Conservation (phyloP, 2,329 filamentous ascomycete genomes). For the Teratosphaeriaceae sp. region DNA sequence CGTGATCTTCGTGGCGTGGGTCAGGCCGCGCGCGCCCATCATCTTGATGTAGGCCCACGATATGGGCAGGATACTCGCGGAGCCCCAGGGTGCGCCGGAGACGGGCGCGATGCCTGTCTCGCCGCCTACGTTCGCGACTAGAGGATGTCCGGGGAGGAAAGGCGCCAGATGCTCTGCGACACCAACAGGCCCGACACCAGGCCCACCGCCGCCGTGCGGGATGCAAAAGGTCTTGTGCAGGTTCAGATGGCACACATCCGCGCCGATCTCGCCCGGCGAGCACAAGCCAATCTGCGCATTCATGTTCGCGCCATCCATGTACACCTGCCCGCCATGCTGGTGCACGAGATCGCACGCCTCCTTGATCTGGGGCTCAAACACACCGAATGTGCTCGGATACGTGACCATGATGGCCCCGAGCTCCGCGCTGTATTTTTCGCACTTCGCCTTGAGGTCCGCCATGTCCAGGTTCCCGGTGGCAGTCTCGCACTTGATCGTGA, state of each 20-base stretch:
- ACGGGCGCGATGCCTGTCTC: conserved; percentile 61
- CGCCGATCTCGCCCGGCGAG: conserved; percentile 89
- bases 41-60: conserved; percentile 93
- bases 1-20: conserved; percentile 83
- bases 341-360: conserved; percentile 81
- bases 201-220: conserved; percentile 88
- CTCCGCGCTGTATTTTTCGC: conserved; percentile 76
- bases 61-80: conserved; percentile 87
- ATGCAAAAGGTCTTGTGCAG: conserved; percentile 99
- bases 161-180: conserved; percentile 74
- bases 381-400: conserved; percentile 90
- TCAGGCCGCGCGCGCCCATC: conserved; percentile 80
- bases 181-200: conserved; percentile 88
- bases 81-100: conserved; percentile 77
- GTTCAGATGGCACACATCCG: conserved; percentile 95
- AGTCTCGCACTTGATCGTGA: conserved; percentile 83
- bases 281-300: conserved; percentile 95
- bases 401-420: conserved; percentile 95
- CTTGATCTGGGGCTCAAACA: conserved; percentile 87
- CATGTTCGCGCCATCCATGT: conserved; percentile 99
- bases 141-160: conserved; percentile 67
- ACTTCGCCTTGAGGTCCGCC: conserved; percentile 77
- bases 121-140: conserved; percentile 49
- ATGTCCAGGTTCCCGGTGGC: conserved; percentile 87
- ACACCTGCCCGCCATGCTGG: conserved; percentile 82